Percentiles rank a stretch among this genome's conserved stretches.
phyloP scores from a whole-genome alignment of 2,329 filamentous ascomycete genomes.

The Aspergillus pseudotamarii region DNA sequence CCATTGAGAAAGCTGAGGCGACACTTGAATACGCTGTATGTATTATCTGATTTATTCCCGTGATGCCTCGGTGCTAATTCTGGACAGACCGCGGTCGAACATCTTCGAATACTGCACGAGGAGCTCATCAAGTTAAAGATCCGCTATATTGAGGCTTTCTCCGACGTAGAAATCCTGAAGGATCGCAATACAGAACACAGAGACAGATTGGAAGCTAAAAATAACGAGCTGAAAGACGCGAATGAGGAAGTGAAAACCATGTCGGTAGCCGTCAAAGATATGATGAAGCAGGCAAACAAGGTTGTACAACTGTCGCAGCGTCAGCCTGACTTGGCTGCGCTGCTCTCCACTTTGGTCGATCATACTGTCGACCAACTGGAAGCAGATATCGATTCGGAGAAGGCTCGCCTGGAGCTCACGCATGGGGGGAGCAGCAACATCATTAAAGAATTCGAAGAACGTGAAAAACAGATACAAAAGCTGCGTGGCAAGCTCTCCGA shows the following conservation, averaged over 20 bases:
- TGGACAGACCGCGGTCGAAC: slow-evolving; percentile 59
- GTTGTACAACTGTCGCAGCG: slow-evolving; percentile 15
- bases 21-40: slow-evolving; percentile 60
- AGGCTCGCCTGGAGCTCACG: slow-evolving; percentile 76
- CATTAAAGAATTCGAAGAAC: slow-evolving; percentile 75
- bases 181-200: slow-evolving; percentile 65
- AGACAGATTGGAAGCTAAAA: slow-evolving; percentile 45
- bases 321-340: slow-evolving; percentile 34
- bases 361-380: slow-evolving; percentile 67
- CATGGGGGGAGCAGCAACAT: slow-evolving; percentile 75
- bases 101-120: slow-evolving; percentile 64
- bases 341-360: slow-evolving; percentile 50
- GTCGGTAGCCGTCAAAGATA: slow-evolving; percentile 20
- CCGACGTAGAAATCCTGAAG: slow-evolving; percentile 72
- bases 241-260: slow-evolving; percentile 38
- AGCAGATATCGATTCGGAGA: slow-evolving; percentile 72
- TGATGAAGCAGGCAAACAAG: slow-evolving; percentile 19
- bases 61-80: slow-evolving; percentile 11
- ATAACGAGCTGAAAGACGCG: slow-evolving; percentile 43
- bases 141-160: slow-evolving; percentile 75
- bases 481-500: slow-evolving; percentile 62
- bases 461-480: slow-evolving; percentile 69
- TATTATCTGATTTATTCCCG: slow-evolving; percentile 13
- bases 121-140: slow-evolving; percentile 71
- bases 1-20: slow-evolving; percentile 59